Evolutionary conservation across 2,329 filamentous ascomycete genomes (phyloP).

Genomic region (Cercospora sesami): DNA sequence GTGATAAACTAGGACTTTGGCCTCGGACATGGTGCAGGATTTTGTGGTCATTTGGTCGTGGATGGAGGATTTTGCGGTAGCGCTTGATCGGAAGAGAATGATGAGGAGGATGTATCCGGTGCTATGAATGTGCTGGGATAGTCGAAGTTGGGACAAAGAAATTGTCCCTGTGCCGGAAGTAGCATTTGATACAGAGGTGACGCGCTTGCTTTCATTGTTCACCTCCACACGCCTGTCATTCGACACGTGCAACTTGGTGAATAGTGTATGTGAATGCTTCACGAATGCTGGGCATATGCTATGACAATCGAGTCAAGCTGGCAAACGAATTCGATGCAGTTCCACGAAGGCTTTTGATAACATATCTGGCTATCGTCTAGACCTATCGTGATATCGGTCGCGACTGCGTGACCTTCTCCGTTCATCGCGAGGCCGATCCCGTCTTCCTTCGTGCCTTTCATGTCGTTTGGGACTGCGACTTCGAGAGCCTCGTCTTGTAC

Average conservation of each 20-base stretch:
- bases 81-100: background rate
- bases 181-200: background rate
- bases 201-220: background rate
- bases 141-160: background rate
- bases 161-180: background rate
- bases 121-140: background rate
- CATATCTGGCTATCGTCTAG: constrained; percentile 2
- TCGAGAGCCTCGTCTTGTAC: constrained; percentile 27
- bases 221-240: background rate
- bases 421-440: constrained; percentile 24
- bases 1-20: constrained; percentile 33
- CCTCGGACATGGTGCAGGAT: constrained; percentile 12
- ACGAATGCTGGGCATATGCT: background rate
- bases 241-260: background rate
- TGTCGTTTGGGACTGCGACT: constrained; percentile 36
- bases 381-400: constrained; percentile 20
- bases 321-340: background rate
- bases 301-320: background rate
- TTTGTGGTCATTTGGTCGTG: background rate
- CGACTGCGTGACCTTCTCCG: constrained; percentile 24
- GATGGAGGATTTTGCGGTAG: background rate
- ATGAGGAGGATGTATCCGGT: background rate
- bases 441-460: constrained; percentile 25
- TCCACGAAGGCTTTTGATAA: background rate
- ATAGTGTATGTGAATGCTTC: background rate